These are phyloP conservation scores for Petrea volubilis DNA, from an alignment of 257 asterid genomes.

Conservation along the genomic window DNA sequence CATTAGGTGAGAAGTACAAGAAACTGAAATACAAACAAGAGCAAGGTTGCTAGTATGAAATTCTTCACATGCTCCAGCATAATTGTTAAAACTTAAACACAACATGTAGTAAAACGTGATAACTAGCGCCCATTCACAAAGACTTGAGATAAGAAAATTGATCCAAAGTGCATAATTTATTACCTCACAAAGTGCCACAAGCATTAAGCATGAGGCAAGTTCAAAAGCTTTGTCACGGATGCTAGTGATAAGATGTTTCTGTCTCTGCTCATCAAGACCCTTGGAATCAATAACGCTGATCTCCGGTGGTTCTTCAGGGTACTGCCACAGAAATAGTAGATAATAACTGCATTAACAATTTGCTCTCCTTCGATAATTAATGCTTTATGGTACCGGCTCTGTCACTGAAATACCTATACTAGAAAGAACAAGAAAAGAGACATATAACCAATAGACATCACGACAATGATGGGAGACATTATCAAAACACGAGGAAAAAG, in stretches of 20 bases:
- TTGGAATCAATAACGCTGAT: constrained; percentile 71
- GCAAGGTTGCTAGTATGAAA: constrained; percentile 4
- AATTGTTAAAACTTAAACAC: neutral
- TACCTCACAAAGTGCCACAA: constrained; percentile 96
- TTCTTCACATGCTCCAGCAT: neutral
- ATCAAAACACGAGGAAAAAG: neutral
- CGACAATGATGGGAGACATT: neutral
- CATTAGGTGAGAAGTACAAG: neutral
- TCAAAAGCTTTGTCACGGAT: constrained; percentile 59
- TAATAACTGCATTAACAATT: neutral
- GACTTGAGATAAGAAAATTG: constrained; percentile 12
- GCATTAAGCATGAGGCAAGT: constrained; percentile 78
- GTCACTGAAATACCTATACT: neutral
- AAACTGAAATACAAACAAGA: neutral
- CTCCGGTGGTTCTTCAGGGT: constrained; percentile 81
- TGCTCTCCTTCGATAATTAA: neutral
- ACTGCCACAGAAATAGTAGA: constrained; percentile 49
- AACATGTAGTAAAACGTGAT: neutral
- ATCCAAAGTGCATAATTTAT: constrained; percentile 12
- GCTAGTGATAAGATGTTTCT: constrained; percentile 52
- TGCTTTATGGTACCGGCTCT: neutral
- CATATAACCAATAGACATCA: neutral
- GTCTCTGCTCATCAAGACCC: constrained; percentile 87
- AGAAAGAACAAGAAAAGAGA: neutral
- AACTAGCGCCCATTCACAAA: neutral